phyloP scores from a whole-genome alignment of 2,329 filamentous ascomycete genomes.

The Onygenales sp. region DNA sequence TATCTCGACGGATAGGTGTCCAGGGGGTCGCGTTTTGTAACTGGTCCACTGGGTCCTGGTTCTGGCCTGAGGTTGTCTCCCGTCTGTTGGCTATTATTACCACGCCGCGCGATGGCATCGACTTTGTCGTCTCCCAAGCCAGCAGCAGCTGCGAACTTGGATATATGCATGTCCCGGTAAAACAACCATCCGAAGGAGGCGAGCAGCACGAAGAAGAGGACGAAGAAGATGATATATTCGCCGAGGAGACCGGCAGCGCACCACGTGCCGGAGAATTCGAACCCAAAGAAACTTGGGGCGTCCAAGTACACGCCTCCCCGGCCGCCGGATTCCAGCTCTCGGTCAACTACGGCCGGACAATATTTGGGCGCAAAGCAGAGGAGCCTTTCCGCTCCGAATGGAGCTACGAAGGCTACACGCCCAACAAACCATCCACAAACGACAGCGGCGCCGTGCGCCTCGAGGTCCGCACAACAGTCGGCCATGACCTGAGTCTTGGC shows the following conservation, averaged over 20 bases:
- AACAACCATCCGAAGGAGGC: constrained; percentile 4
- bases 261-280: constrained; percentile 13
- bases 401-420: constrained; percentile 31
- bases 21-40: constrained; percentile 23
- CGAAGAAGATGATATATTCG: constrained; percentile 14
- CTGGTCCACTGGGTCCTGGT: constrained; percentile 29
- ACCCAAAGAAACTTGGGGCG: constrained; percentile 25
- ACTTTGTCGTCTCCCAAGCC: too few relatives aligned
- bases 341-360: constrained; percentile 26
- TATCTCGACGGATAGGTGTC: constrained; percentile 22
- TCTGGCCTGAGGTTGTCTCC: constrained; percentile 23
- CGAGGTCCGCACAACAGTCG: constrained; percentile 21
- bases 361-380: constrained; percentile 26
- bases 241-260: constrained; percentile 9
- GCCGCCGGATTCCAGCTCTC: constrained; percentile 17
- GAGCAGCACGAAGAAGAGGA: constrained; percentile 16
- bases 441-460: constrained; percentile 25
- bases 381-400: constrained; percentile 29
- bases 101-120: too few relatives aligned
- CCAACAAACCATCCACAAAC: constrained; percentile 17
- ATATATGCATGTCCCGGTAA: constrained; percentile 20
- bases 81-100: constrained; percentile 11
- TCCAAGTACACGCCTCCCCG: constrained; percentile 21
- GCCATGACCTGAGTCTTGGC: constrained; percentile 18
- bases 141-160: constrained; percentile 26